phyloP scores from a whole-genome alignment of 176 grass and related monocot species.

The Oryza rufipogon region DNA sequence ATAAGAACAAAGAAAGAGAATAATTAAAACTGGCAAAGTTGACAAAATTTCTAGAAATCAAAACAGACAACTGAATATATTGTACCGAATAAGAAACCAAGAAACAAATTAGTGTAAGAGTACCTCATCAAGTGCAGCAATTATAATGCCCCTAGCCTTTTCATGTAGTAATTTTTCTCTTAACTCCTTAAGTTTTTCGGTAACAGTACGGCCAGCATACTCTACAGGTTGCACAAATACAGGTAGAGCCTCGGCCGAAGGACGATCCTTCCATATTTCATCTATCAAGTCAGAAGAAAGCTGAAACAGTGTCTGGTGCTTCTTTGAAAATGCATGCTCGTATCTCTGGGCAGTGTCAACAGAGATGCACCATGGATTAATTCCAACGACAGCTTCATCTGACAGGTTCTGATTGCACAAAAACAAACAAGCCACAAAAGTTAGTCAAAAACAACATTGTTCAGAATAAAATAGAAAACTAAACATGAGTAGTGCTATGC shows the following conservation, averaged over 20 bases:
- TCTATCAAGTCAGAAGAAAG: conserved; percentile 84
- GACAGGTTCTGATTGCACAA: conserved; percentile 69
- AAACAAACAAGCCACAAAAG: neutral
- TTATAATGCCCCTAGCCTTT: conserved; percentile 64
- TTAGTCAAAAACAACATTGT: conserved; percentile 13
- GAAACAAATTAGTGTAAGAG: conserved; percentile 3
- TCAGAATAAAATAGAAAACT: neutral
- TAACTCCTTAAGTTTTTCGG: conserved; percentile 77
- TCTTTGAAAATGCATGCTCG: conserved; percentile 71
- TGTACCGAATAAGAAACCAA: conserved; percentile 11
- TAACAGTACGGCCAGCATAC: conserved; percentile 67
- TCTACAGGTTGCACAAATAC: conserved; percentile 75
- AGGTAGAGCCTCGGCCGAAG: conserved; percentile 53
- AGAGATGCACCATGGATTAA: conserved; percentile 90
- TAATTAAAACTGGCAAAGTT: conserved; percentile 16
- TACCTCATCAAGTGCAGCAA: conserved; percentile 95
- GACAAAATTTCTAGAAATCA: neutral
- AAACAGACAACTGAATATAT: conserved; percentile 35
- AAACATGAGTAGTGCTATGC: neutral
- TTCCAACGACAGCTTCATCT: conserved; percentile 74
- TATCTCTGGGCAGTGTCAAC: conserved; percentile 78
- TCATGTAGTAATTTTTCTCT: conserved; percentile 71
- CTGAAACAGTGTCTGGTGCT: conserved; percentile 73
- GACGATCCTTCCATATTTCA: conserved; percentile 87
- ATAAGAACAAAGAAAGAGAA: conserved; percentile 32